These are phyloP conservation scores for Leccinum huronense DNA, from an alignment of 1,284 basidiomycete species.

Conservation along the genomic window DNA sequence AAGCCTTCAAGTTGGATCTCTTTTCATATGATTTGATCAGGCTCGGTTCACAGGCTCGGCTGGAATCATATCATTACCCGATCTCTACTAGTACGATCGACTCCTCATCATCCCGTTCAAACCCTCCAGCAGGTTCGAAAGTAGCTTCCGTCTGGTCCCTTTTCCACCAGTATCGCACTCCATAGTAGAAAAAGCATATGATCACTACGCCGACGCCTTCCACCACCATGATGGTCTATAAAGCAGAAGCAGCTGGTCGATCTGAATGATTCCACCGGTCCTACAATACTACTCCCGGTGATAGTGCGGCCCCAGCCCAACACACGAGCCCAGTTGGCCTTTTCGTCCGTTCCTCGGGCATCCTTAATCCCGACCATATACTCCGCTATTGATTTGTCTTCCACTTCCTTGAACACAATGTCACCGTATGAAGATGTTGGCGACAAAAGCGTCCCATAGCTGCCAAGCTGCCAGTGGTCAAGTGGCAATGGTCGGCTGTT, in stretches of 20 bases:
- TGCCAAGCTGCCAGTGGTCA: conserved; percentile 64
- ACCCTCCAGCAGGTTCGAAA: conserved; percentile 81
- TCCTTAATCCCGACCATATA: conserved; percentile 90
- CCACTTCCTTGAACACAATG: conserved; percentile 69
- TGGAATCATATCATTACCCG: conserved; percentile 12
- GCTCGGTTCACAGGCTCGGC: neutral
- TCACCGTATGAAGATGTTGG: conserved; percentile 69
- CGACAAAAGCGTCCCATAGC: conserved; percentile 74
- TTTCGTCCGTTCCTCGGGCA: conserved; percentile 73
- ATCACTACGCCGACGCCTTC: conserved; percentile 53
- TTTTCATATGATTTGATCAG: conserved; percentile 25
- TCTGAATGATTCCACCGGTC: conserved; percentile 83
- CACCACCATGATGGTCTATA: conserved; percentile 85
- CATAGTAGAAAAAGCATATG: conserved; percentile 73
- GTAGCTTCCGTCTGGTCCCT: conserved; percentile 76
- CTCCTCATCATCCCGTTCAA: conserved; percentile 61
- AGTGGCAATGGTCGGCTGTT: conserved; percentile 72
- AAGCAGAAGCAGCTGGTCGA: conserved; percentile 82
- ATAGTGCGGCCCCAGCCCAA: conserved; percentile 82
- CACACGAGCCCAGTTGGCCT: conserved; percentile 75
- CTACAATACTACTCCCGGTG: conserved; percentile 46
- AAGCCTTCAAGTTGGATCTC: conserved; percentile 8
- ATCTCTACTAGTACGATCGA: conserved; percentile 29
- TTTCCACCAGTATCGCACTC: conserved; percentile 62
- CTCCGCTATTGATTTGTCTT: conserved; percentile 40